Evolutionary conservation across 805 yeast genomes (phyloP).

Genomic region (Blastobotrys americana): DNA sequence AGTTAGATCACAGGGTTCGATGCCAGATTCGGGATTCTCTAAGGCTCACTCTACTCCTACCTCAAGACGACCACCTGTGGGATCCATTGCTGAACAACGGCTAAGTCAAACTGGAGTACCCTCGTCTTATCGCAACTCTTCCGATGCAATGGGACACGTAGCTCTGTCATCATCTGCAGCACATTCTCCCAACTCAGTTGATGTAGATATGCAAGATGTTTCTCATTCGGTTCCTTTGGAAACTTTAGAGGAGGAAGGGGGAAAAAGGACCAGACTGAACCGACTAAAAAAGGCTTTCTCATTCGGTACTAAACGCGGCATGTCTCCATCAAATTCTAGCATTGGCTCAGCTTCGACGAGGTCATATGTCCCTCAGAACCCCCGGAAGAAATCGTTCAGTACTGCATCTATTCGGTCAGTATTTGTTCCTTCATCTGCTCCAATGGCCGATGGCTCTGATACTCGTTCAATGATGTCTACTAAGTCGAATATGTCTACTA

Average conservation of each 20-base stretch:
- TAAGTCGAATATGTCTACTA: slow-evolving; percentile 23
- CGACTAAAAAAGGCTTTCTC: slow-evolving; percentile 17
- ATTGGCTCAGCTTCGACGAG: background rate
- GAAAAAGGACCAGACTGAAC: background rate
- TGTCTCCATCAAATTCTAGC: background rate
- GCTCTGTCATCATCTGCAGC: too few relatives aligned
- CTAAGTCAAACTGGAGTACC: background rate
- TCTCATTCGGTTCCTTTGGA: background rate
- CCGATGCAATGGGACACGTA: background rate
- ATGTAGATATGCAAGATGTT: background rate
- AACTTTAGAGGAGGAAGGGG: background rate
- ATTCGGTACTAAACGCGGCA: slow-evolving; percentile 10
- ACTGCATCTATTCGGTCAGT: slow-evolving; percentile 5
- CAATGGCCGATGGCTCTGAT: slow-evolving; percentile 11
- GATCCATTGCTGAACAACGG: background rate
- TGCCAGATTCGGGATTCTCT: too few relatives aligned
- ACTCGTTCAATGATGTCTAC: slow-evolving; percentile 22
- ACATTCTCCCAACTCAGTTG: background rate
- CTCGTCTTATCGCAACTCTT: background rate
- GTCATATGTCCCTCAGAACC: background rate
- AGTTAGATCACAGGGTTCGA: too few relatives aligned
- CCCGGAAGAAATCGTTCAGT: slow-evolving; percentile 3
- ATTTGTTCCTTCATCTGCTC: background rate
- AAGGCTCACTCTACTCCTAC: too few relatives aligned
- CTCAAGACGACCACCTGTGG: background rate